These are phyloP conservation scores for Bipolaris zeicola DNA, from an alignment of 2,329 filamentous ascomycete genomes.

Conservation along the genomic window DNA sequence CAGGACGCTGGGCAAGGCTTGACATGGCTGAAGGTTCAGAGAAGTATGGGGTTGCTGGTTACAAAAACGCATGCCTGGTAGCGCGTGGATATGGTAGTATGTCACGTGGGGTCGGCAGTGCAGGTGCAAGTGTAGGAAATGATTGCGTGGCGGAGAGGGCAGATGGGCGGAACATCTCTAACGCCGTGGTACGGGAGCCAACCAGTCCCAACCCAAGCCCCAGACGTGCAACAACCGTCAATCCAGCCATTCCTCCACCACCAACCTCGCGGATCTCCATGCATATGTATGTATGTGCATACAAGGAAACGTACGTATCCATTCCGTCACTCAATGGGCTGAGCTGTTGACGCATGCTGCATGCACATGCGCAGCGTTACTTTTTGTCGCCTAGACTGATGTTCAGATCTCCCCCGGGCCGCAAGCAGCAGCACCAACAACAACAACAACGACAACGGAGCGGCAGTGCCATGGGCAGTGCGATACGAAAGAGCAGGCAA, in stretches of 20 bases:
- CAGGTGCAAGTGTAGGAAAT: background rate
- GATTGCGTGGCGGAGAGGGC: background rate
- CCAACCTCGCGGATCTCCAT: background rate
- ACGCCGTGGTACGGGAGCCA: background rate
- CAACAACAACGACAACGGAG: background rate
- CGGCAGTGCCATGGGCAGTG: background rate
- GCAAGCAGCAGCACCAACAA: background rate
- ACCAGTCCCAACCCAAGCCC: background rate
- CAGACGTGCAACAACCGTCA: constrained; percentile 7
- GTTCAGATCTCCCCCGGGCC: constrained; percentile 9
- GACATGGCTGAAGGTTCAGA: background rate
- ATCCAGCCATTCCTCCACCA: background rate
- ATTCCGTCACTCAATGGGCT: background rate
- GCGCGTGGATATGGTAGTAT: background rate
- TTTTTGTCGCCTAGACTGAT: background rate
- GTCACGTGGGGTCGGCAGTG: background rate
- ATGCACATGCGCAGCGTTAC: background rate
- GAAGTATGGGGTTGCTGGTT: background rate
- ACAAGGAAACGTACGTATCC: no score
- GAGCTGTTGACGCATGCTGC: background rate
- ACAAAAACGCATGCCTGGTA: background rate
- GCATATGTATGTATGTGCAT: no score
- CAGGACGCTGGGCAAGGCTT: background rate
- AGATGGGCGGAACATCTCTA: constrained; percentile 6
- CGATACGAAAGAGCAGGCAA: background rate